Conservation (phyloP, 1,284 basidiomycete genomes). For the Coriolopsis trogii region DNA sequence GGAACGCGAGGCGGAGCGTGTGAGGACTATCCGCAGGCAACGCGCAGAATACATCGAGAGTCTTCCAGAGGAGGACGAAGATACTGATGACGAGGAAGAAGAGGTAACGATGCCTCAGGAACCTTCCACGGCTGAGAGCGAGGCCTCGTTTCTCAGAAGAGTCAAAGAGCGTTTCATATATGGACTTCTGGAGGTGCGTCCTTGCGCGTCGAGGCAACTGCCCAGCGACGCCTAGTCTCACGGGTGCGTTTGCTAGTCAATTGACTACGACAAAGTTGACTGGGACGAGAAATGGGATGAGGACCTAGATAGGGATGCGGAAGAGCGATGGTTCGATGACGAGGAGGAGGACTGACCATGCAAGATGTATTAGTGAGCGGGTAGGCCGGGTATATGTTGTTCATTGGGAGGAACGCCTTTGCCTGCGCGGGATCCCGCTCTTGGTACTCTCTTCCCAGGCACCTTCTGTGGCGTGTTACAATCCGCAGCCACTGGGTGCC, state of each 20-base stretch:
- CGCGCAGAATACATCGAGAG: conserved; percentile 48
- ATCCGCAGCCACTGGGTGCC: not conserved
- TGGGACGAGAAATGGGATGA: conserved; percentile 74
- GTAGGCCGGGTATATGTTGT: not conserved
- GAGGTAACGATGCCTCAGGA: conserved; percentile 31
- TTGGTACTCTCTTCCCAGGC: too few species aligned
- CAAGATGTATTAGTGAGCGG: not conserved
- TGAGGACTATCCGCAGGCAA: conserved; percentile 50
- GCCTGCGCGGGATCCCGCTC: not conserved
- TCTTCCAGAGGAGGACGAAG: conserved; percentile 67
- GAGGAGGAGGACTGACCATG: conserved; percentile 49
- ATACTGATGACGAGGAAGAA: conserved; percentile 54
- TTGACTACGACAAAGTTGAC: conserved; percentile 73
- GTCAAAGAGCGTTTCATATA: conserved; percentile 75
- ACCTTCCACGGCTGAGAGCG: conserved; percentile 51
- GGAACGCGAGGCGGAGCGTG: conserved; percentile 67
- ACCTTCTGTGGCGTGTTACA: too few species aligned
- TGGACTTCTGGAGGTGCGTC: conserved; percentile 68
- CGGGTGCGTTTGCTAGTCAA: conserved; percentile 44
- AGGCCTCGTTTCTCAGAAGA: conserved; percentile 55
- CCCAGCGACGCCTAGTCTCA: not conserved
- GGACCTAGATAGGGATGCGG: conserved; percentile 60
- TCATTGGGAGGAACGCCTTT: not conserved
- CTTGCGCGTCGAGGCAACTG: conserved; percentile 1
- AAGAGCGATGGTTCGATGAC: conserved; percentile 79